Evolutionary conservation across 2,329 filamentous ascomycete genomes (phyloP).

Genomic region (Drechslerella stenobrocha): DNA sequence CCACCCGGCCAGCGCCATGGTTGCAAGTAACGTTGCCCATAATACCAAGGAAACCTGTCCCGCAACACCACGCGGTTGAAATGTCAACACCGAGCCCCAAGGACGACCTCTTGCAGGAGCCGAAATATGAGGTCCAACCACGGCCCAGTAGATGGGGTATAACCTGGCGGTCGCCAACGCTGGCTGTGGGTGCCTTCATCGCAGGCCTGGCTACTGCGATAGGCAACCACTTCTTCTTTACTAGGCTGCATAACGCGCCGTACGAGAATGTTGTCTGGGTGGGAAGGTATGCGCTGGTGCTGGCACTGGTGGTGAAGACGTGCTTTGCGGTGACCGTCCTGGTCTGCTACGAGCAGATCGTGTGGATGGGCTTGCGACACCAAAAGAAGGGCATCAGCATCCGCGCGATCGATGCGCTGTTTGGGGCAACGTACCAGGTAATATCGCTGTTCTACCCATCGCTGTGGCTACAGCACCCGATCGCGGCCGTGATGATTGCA

Average conservation of each 20-base stretch:
- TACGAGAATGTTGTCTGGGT: slow-evolving; percentile 46
- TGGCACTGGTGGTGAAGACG: slow-evolving; percentile 36
- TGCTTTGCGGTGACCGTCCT: slow-evolving; percentile 39
- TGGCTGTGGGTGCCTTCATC: slow-evolving; percentile 13
- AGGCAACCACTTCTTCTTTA: slow-evolving; percentile 44
- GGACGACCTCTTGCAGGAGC: neutral
- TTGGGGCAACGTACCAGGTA: slow-evolving; percentile 36
- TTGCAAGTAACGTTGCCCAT: slow-evolving; percentile 7
- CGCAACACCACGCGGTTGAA: no score
- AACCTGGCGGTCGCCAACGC: slow-evolving; percentile 33
- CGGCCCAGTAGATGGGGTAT: slow-evolving; percentile 30
- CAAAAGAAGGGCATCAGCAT: slow-evolving; percentile 19
- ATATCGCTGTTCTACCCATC: slow-evolving; percentile 34
- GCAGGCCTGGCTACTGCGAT: slow-evolving; percentile 24
- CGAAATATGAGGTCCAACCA: slow-evolving; percentile 4
- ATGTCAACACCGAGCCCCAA: slow-evolving; percentile 1
- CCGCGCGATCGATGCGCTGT: slow-evolving; percentile 44
- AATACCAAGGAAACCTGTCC: slow-evolving; percentile 29
- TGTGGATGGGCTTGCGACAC: slow-evolving; percentile 37
- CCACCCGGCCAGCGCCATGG: slow-evolving; percentile 17
- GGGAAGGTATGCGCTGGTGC: slow-evolving; percentile 26
- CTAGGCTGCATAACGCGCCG: slow-evolving; percentile 17
- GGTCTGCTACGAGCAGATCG: slow-evolving; percentile 39
- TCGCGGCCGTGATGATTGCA: slow-evolving; percentile 31
- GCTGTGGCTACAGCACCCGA: slow-evolving; percentile 33